These are phyloP conservation scores for Trichoderma atrobrunneum DNA, from an alignment of 2,329 filamentous ascomycete genomes.

Conservation along the genomic window DNA sequence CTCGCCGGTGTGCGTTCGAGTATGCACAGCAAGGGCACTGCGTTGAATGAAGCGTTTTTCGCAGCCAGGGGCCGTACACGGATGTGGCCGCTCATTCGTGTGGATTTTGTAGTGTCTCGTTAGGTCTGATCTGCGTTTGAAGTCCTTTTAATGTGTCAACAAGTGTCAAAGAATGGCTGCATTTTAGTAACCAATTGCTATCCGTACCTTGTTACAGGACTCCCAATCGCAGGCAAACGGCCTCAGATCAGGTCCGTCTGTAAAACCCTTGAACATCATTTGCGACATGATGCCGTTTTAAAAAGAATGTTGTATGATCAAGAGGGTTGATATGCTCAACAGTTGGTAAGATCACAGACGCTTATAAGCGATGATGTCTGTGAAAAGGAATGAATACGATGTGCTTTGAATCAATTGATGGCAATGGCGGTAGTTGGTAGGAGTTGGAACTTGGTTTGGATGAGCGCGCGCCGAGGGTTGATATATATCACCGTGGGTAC, in stretches of 20 bases:
- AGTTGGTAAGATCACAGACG: not conserved
- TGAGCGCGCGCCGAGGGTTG: not conserved
- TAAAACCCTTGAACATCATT: constrained; percentile 63
- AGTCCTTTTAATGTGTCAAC: constrained; percentile 48
- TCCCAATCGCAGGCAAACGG: constrained; percentile 65
- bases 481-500: not conserved
- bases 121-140: constrained; percentile 69
- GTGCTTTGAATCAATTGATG: not conserved
- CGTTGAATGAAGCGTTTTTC: constrained; percentile 70
- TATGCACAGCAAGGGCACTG: constrained; percentile 68
- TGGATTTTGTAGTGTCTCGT: constrained; percentile 70
- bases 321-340: not conserved
- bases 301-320: not conserved
- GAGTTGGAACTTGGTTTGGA: not conserved
- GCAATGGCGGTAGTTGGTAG: not conserved
- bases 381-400: not conserved
- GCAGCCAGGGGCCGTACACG: constrained; percentile 58
- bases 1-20: constrained; percentile 68
- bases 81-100: constrained; percentile 67
- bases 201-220: constrained; percentile 57
- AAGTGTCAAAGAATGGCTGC: not conserved
- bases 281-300: not conserved
- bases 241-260: constrained; percentile 60
- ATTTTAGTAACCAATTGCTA: not conserved
- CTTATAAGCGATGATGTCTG: too few relatives aligned